These are phyloP conservation scores for Ammopiptanthus mongolicus DNA, from an alignment of 306 rosid species.

Conservation along the genomic window DNA sequence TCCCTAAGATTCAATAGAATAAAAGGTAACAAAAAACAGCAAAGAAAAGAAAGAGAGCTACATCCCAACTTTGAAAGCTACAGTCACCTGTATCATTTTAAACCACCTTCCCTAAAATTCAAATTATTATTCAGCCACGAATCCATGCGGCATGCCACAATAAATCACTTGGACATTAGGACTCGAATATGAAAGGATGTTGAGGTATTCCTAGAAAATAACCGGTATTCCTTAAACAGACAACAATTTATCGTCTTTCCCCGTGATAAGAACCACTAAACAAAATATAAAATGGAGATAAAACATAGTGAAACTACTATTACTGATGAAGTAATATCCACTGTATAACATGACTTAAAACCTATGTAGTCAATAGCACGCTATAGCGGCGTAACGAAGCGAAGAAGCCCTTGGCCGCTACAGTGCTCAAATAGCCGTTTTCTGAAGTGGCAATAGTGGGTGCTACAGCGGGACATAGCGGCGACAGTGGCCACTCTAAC, in stretches of 20 bases:
- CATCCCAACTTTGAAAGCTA: too few species aligned
- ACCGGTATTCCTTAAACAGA: not conserved
- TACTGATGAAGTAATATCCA: not conserved
- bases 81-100: too few species aligned
- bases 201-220: not conserved
- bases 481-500: too few species aligned
- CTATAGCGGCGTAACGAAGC: too few species aligned
- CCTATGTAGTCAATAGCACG: too few species aligned
- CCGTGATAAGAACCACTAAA: not conserved
- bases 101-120: not conserved
- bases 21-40: too few species aligned
- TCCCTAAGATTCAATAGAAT: too few species aligned
- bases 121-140: not conserved
- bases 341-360: not conserved
- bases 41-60: too few species aligned
- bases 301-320: not conserved
- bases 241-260: not conserved
- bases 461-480: too few species aligned
- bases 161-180: not conserved
- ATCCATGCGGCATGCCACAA: not conserved
- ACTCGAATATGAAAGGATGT: not conserved
- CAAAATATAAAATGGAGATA: not conserved
- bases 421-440: too few species aligned
- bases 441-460: too few species aligned
- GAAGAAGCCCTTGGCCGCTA: too few species aligned